Base-by-base conservation (phyloP, 768 basidiomycete species). In the Auricularia heimuer region DNA sequence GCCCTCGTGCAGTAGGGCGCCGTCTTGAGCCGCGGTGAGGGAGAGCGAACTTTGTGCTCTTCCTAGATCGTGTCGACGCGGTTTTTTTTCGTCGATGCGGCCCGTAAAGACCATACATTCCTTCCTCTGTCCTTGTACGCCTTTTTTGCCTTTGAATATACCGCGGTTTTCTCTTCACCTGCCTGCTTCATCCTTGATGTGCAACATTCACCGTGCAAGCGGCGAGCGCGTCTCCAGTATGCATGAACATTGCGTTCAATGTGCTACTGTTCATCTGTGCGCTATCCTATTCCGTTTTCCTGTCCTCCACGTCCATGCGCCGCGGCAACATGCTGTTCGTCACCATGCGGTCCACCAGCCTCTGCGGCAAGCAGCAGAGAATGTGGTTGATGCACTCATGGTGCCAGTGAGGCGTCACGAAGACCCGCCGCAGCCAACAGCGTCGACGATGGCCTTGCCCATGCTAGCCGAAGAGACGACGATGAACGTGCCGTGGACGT, bases 41-140 rank as follows among this genome's bases (percentile, higher is more conserved):
- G 56, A 60, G 56, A 60, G 34, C 56, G 56, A 29, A 24, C 29
- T 14, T 14, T 8, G 39, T 42, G 56, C 56, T 60, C 56, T 60
- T 60, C 56, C 56, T 60, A 60, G 56, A 60, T 60, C 56, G 56
- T 29, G 34, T 12, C 11, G 29, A 35, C 56, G 14, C 56, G n/a
- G n/a, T 33, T 34, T 14, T 34, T 14, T 29, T 12, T 35, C 56
- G 56, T 60, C 34, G 24, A 14, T 24, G 56, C 56, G 56, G 56
- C 56, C 56, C 56, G 56, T 60, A 60, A 60, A 60, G 56, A 60
- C 21, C 56, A 14, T 34, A 60, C 56, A 60, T 60, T 60, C 24
- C 24, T 54, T 42, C 12, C 39, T 4, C 39, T 1, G 8, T 42
- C 39, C 39, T 39, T 42, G 39, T 42, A 42, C 39, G 8, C 12